Conservation (phyloP, 2,329 filamentous ascomycete species). For the Cladophialophora chaetospira region DNA sequence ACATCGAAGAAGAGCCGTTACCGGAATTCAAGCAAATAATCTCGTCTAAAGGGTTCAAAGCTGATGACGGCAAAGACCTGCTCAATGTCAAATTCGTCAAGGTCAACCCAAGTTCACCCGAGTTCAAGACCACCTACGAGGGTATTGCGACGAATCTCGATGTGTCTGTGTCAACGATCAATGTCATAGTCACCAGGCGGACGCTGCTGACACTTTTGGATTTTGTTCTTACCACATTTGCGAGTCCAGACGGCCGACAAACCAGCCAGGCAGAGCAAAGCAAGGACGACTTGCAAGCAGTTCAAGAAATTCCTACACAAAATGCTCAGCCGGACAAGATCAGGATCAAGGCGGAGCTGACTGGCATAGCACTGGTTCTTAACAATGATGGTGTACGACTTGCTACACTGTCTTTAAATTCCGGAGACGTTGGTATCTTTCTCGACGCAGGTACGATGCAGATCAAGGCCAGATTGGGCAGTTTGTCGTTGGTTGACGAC, state of each 20-base stretch:
- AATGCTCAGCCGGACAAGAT: conserved; percentile 65
- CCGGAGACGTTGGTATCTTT: conserved; percentile 88
- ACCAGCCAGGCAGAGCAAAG: conserved; percentile 42
- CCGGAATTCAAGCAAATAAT: conserved; percentile 96
- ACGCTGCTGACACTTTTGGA: conserved; percentile 90
- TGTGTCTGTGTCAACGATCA: conserved; percentile 90
- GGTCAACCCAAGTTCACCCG: conserved; percentile 86
- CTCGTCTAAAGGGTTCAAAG: conserved; percentile 76
- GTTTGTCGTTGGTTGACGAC: conserved; percentile 87
- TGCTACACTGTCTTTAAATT: conserved; percentile 88
- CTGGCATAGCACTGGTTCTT: conserved; percentile 88
- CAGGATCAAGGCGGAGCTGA: conserved; percentile 88
- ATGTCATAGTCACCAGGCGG: conserved; percentile 88
- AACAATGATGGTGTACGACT: conserved; percentile 97
- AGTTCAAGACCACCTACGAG: conserved; percentile 89
- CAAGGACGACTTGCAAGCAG: conserved; percentile 40
- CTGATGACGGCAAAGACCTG: conserved; percentile 74
- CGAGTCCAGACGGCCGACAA: conserved; percentile 55
- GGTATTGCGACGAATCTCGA: conserved; percentile 93
- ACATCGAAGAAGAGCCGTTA: conserved; percentile 81
- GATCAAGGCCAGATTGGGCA: conserved; percentile 81
- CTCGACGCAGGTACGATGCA: conserved; percentile 83
- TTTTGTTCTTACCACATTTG: conserved; percentile 91
- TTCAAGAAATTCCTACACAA: conserved; percentile 21
- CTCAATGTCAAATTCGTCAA: conserved; percentile 87